These are phyloP conservation scores for Vishniacozyma victoriae DNA, from an alignment of 768 basidiomycete genomes.

Conservation along the genomic window DNA sequence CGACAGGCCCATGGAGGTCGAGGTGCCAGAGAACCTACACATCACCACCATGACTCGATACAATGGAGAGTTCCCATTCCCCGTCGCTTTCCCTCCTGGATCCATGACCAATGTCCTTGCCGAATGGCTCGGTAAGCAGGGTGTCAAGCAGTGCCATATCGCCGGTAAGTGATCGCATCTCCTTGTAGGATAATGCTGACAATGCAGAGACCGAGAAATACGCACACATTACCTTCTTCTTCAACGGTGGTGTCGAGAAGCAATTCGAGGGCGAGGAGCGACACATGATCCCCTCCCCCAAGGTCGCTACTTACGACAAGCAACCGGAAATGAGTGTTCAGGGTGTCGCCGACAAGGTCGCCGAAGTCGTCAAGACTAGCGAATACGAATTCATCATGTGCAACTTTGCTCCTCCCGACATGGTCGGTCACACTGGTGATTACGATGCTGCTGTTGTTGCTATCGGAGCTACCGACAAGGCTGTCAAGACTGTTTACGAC, in stretches of 20 bases:
- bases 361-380: conserved; percentile 64
- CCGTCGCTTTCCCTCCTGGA: conserved; percentile 87
- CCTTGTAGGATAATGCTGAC: neutral
- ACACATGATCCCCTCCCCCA: conserved; percentile 83
- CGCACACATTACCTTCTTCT: conserved; percentile 96
- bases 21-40: conserved; percentile 73
- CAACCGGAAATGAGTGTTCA: conserved; percentile 85
- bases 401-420: conserved; percentile 95
- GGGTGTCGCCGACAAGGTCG: conserved; percentile 85
- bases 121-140: conserved; percentile 77
- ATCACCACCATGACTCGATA: conserved; percentile 93
- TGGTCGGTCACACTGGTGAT: conserved; percentile 92
- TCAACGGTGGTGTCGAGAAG: conserved; percentile 93
- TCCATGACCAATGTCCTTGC: conserved; percentile 90
- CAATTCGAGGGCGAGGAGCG: conserved; percentile 78
- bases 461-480: conserved; percentile 78
- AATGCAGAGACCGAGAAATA: conserved; percentile 90
- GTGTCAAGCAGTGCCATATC: conserved; percentile 77
- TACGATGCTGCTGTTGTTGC: conserved; percentile 88
- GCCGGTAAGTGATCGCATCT: conserved; percentile 56
- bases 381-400: conserved; percentile 90
- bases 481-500: conserved; percentile 78
- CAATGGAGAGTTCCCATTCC: conserved; percentile 83
- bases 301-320: conserved; percentile 89
- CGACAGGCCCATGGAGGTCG: conserved; percentile 77